Evolutionary conservation across 345 rosid species (phyloP), one percentile per base, ranked within the genome.

Genomic region (Camelina laxa): DNA sequence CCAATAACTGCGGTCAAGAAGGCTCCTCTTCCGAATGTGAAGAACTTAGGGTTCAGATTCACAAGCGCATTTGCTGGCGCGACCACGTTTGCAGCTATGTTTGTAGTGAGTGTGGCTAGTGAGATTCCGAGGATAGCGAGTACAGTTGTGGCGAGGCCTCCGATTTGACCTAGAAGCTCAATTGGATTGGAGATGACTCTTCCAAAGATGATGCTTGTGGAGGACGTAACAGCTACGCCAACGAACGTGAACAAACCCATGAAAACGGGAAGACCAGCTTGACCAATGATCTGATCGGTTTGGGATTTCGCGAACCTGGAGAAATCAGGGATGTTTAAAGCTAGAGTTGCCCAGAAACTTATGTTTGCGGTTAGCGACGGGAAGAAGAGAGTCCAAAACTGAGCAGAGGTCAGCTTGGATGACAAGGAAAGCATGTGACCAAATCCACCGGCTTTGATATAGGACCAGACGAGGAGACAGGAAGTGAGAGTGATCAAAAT

Each of bases 51-150:
- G 82, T 83, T 87, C 11, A 94, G 93, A 71, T 91, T 94, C 69
- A 89, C 95, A 1, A 94, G 85, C 6, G 96, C 98, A 68, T 91
- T 94, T 10, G 97, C 98, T 0, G 97, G 98, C 4, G 97, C 96
- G 8, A 94, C 87, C 2, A 90, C 95, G 50, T 94, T 94, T 38
- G 98, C 98, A 20, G 96, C 98, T 31, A 91, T 91, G 78, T 94
- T 94, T 22, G 97, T 94, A 17, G 96, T 88, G 69, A 90, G 65
- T 24, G 97, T 94, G 19, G 98, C 96, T 0, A 94, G 82, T 39
- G 90, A 85, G 59, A 94, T 91, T 22, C 98, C 98, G 4, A 90
- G 0, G 19, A 94, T 94, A 11, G 92, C 88, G 2, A 94, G 79
- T 3, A 86, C 51, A 65, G 44, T 88, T 14, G 93, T 91, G 13